Evolutionary conservation across 2,329 filamentous ascomycete genomes (phyloP), one percentile per base, ranked within the genome.

Genomic region (Clarireedia monteithiana): DNA sequence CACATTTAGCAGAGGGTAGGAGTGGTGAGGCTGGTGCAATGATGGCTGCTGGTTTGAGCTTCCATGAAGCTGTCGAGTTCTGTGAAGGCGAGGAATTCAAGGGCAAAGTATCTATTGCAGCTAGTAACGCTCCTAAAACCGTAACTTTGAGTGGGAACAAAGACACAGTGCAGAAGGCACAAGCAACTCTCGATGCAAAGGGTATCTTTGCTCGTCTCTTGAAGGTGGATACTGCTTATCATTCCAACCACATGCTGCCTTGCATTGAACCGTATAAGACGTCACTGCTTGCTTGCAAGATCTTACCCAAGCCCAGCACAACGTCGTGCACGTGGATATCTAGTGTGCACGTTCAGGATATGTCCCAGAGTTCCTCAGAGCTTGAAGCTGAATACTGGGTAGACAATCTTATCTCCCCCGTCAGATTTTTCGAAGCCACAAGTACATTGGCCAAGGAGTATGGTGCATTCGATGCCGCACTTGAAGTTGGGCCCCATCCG

Each of bases 1-100:
- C 71, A 12, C 24, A 51, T n/a, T 51, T 59, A 14, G 26, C 57
- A 14, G 39, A 48, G 23, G 20, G 61, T 58, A 39, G 54, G 4
- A 27, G 38, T 6, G 67, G 9, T 14, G n/a, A 57, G 34, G 23
- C 49, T 9, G 79, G 79, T 0, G 71, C 68, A 1, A 82, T 82
- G 79, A 60, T 81, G 48, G 77, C 77, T 0, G 76, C 72, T 0
- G 75, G 72, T 0, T 69, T 70, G 6, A 47, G 57, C 2, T 46
- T 54, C 4, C 50, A 58, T n/a, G 57, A 60, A 23, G 54, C 53
- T n/a, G 4, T 15, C 2, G 59, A 52, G 14, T 55, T 62, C 12
- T 58, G 50, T 47, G 48, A 53, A 4, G 51, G 49, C 7, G 50
- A 48, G 14, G 48, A 50, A 7, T 61, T 61, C 38, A 45, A 44